phyloP scores from a whole-genome alignment of 2,329 filamentous ascomycete genomes.

The Fusarium sororula region DNA sequence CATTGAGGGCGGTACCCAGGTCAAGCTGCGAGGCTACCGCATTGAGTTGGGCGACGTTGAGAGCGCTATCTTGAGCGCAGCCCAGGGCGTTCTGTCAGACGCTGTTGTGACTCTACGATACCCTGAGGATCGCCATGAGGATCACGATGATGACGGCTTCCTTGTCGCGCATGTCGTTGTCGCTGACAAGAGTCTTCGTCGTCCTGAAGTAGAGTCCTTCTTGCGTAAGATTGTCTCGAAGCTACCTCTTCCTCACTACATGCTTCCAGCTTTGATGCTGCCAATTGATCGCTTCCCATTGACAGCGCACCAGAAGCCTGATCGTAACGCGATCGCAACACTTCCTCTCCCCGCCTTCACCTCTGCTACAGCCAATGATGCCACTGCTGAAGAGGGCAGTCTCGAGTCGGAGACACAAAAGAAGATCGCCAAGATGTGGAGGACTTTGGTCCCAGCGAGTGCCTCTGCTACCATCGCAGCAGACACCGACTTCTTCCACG shows the following conservation, averaged over 20 bases:
- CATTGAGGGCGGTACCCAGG: constrained; percentile 52
- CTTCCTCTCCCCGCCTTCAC: not conserved
- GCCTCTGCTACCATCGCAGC: not conserved
- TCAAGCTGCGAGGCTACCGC: constrained; percentile 57
- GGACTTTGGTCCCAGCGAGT: not conserved
- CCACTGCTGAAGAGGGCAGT: not conserved
- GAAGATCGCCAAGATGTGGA: not conserved
- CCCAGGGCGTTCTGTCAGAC: not conserved
- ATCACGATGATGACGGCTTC: not conserved
- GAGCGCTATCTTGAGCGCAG: not conserved
- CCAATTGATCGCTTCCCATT: not conserved
- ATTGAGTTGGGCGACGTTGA: constrained; percentile 57
- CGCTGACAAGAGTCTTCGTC: not conserved
- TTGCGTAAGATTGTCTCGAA: not conserved
- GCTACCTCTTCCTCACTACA: not conserved
- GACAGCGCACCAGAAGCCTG: not conserved
- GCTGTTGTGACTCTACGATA: not conserved
- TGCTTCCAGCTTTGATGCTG: not conserved
- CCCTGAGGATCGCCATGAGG: not conserved
- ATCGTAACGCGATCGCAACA: not conserved
- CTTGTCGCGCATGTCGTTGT: not conserved
- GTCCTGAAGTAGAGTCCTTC: not conserved
- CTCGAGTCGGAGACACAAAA: not conserved
- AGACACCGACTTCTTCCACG: constrained; percentile 1
- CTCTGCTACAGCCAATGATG: rapidly evolving